Conservation (phyloP, 164 flowering plant genomes). For the Stephania cephalantha region DNA sequence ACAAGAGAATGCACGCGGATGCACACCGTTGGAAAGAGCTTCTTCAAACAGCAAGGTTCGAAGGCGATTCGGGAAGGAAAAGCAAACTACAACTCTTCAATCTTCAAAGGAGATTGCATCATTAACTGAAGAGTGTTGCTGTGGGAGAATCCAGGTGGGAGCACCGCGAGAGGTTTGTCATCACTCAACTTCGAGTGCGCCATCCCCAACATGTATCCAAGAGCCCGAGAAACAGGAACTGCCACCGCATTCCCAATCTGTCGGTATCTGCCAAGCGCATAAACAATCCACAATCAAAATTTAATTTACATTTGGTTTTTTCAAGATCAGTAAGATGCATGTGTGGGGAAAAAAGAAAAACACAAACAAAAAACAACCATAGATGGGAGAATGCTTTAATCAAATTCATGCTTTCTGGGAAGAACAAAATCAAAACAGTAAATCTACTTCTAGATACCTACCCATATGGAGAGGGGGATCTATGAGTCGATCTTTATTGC, state of each 20-base stretch:
- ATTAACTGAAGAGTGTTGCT: conserved; percentile 18
- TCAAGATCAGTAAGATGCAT: background rate
- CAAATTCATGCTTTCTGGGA: too few relatives aligned
- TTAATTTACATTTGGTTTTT: background rate
- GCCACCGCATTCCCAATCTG: conserved; percentile 93
- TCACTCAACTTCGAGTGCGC: conserved; percentile 38
- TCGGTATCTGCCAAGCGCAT: conserved; percentile 39
- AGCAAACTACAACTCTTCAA: conserved; percentile 4
- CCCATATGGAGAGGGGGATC: too few relatives aligned
- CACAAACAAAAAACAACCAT: too few relatives aligned
- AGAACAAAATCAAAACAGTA: too few relatives aligned
- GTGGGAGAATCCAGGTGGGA: conserved; percentile 56
- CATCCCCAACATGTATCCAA: conserved; percentile 70
- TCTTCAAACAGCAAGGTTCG: background rate
- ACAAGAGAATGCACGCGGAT: background rate
- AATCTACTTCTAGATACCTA: too few relatives aligned
- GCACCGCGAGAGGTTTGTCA: conserved; percentile 40
- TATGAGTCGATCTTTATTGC: background rate
- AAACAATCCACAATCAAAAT: background rate
- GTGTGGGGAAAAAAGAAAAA: background rate
- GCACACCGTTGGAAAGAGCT: background rate
- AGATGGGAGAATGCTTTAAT: too few relatives aligned
- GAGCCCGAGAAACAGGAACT: conserved; percentile 61
- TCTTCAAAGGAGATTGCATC: conserved; percentile 15
- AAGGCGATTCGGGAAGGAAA: background rate